Evolutionary conservation across 75 land plant genomes (phyloP), one percentile per base, ranked within the genome.

Genomic region (Picea glauca): DNA sequence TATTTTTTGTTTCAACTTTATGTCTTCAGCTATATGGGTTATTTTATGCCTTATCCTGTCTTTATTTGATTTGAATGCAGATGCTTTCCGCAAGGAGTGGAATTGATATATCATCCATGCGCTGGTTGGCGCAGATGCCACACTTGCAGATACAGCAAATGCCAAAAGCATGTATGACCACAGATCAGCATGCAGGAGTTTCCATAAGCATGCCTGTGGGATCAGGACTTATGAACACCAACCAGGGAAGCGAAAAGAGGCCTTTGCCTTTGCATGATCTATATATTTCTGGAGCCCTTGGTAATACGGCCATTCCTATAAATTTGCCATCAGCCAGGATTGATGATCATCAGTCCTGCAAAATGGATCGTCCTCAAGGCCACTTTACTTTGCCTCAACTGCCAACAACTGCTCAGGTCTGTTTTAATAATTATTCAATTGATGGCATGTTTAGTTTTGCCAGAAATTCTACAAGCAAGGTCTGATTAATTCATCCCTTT

Each of bases 81-180:
- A 74, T 74, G 3, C 76, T 74, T 74, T 74, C 76, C 21, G 76
- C 76, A 23, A 74, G 76, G 26, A 74, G 76, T 74, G 76, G 76
- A 74, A 74, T 74, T 23, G 58, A 74, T 11, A 1, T 74, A 2
- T 74, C 76, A 54, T 74, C 76, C 3, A 74, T 74, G 58, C 23
- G 76, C 13, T 38, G 38, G 76, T 26, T 74, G 50, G 43, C 76
- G 11, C 50, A 74, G 30, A 74, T 74, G 76, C 76, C 58, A 74
- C 76, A 74, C 4, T 74, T 54, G 76, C 76, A 74, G 76, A 56
- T 74, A 23, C 58, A 40, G 11, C 76, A 74, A 60, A 56, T 74
- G 20, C 76, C 76, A 40, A 56, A 56, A 50, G 50, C 76, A 56
- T 74, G n/a, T 56, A 8, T 54, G 58, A 30, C 13, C n/a, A 74